Evolutionary conservation across 306 rosid genomes (phyloP).

Genomic region (Vicia sativa): DNA sequence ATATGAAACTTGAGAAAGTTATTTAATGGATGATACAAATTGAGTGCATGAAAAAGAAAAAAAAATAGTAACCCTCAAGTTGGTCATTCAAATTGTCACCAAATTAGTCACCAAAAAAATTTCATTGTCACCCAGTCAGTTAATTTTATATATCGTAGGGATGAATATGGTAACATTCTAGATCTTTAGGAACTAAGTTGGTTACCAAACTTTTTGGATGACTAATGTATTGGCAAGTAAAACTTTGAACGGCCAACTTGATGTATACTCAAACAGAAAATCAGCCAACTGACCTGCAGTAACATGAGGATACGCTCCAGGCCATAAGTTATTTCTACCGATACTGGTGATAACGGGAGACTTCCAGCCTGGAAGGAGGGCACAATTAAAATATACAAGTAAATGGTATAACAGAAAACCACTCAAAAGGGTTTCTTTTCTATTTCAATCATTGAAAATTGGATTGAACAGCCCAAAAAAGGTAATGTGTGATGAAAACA

Average conservation of each 20-base stretch:
- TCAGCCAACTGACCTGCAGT: slow-evolving; percentile 67
- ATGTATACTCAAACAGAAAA: slow-evolving; percentile 15
- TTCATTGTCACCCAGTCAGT: not conserved
- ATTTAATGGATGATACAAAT: slow-evolving; percentile 27
- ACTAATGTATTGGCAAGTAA: not conserved
- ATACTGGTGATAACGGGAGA: slow-evolving; percentile 77
- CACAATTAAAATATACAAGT: slow-evolving; percentile 34
- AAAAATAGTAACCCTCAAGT: slow-evolving; percentile 5
- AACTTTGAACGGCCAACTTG: not conserved
- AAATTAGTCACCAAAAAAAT: not conserved
- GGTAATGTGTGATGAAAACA: slow-evolving; percentile 8
- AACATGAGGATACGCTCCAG: slow-evolving; percentile 97
- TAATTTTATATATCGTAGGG: not conserved
- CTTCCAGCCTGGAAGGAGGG: slow-evolving; percentile 79
- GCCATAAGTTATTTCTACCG: slow-evolving; percentile 96
- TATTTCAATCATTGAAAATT: not conserved
- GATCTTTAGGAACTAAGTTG: slow-evolving; percentile 16
- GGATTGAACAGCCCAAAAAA: not conserved
- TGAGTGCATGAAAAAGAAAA: slow-evolving; percentile 24
- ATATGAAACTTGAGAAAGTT: slow-evolving; percentile 28
- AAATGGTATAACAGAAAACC: slow-evolving; percentile 13
- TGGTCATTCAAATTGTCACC: slow-evolving; percentile 9
- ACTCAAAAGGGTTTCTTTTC: slow-evolving; percentile 2
- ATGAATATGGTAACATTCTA: slow-evolving; percentile 23
- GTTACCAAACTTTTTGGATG: not conserved